Conservation (phyloP, 352 stramenopile genomes). For the Pythium chondricola region DNA sequence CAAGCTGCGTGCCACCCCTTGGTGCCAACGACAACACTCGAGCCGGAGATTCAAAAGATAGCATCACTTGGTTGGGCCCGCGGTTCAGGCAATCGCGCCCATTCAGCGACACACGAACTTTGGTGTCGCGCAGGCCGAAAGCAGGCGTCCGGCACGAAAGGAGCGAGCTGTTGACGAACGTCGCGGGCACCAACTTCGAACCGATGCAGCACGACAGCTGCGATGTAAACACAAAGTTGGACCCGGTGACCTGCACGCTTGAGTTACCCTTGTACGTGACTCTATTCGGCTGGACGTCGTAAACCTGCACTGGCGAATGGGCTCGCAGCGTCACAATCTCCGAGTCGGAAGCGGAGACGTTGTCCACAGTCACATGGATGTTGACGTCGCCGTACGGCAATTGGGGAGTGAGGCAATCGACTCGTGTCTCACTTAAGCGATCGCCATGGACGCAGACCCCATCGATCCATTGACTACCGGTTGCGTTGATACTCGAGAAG, state of each 20-base stretch:
- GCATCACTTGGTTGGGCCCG: constrained; percentile 18
- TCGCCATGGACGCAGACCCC: not conserved
- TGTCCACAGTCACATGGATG: constrained; percentile 16
- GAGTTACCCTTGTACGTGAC: constrained; percentile 38
- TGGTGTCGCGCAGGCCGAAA: constrained; percentile 14
- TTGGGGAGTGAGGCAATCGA: constrained; percentile 21
- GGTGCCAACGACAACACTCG: constrained; percentile 28
- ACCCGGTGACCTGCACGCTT: constrained; percentile 30
- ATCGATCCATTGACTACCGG: not conserved
- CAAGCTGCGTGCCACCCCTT: constrained; percentile 29
- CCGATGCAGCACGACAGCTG: constrained; percentile 67
- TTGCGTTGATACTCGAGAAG: constrained; percentile 21
- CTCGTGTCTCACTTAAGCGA: constrained; percentile 13
- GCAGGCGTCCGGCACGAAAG: constrained; percentile 48
- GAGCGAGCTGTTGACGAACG: constrained; percentile 56
- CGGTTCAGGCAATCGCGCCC: constrained; percentile 48
- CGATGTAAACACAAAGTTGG: constrained; percentile 43
- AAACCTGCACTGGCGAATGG: constrained; percentile 15
- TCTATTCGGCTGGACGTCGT: constrained; percentile 16
- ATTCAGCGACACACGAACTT: constrained; percentile 48
- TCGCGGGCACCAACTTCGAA: constrained; percentile 32
- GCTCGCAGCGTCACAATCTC: not conserved
- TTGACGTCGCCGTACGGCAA: constrained; percentile 4
- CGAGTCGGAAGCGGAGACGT: constrained; percentile 4
- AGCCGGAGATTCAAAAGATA: constrained; percentile 35